Evolutionary conservation across 2,329 filamentous ascomycete genomes (phyloP).

Genomic region (Tetracladium maxilliforme): DNA sequence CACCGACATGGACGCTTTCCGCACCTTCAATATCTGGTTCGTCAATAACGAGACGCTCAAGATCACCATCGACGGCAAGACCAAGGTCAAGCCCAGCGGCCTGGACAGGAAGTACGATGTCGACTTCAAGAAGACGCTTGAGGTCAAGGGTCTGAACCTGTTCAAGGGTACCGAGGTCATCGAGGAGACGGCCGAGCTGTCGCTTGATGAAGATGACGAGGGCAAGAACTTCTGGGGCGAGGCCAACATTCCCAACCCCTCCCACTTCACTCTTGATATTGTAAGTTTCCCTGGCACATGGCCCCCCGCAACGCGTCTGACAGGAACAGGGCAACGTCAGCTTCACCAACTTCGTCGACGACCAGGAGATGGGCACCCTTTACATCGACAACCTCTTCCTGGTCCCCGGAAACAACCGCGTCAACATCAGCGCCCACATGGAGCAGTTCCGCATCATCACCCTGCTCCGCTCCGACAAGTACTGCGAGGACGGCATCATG

Average conservation of each 20-base stretch:
- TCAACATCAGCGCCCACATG: slow-evolving; percentile 37
- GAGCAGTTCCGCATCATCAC: slow-evolving; percentile 31
- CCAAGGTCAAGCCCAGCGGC: slow-evolving; percentile 32
- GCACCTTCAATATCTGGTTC: slow-evolving; percentile 38
- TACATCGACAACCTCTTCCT: slow-evolving; percentile 44
- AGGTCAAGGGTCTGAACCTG: slow-evolving; percentile 33
- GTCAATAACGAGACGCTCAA: slow-evolving; percentile 32
- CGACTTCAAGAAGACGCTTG: slow-evolving; percentile 39
- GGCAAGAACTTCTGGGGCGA: slow-evolving; percentile 51
- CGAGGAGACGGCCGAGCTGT: slow-evolving; percentile 30
- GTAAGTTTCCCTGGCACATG: too few species aligned
- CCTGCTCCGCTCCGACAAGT: slow-evolving; percentile 22
- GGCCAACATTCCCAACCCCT: slow-evolving; percentile 47
- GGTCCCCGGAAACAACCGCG: slow-evolving; percentile 40
- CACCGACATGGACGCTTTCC: slow-evolving; percentile 30
- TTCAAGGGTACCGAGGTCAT: slow-evolving; percentile 39
- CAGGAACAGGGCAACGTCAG: slow-evolving; percentile 48
- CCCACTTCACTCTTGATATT: slow-evolving; percentile 47
- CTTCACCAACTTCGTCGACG: slow-evolving; percentile 41
- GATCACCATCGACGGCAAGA: slow-evolving; percentile 35
- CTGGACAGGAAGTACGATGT: slow-evolving; percentile 31
- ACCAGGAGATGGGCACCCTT: slow-evolving; percentile 34
- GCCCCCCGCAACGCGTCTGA: too few species aligned
- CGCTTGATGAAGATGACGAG: slow-evolving; percentile 24
- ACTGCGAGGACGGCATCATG: slow-evolving; percentile 38